Evolutionary conservation across 176 grass and related monocot genomes (phyloP).

Genomic region (Rhynchospora pubera): DNA sequence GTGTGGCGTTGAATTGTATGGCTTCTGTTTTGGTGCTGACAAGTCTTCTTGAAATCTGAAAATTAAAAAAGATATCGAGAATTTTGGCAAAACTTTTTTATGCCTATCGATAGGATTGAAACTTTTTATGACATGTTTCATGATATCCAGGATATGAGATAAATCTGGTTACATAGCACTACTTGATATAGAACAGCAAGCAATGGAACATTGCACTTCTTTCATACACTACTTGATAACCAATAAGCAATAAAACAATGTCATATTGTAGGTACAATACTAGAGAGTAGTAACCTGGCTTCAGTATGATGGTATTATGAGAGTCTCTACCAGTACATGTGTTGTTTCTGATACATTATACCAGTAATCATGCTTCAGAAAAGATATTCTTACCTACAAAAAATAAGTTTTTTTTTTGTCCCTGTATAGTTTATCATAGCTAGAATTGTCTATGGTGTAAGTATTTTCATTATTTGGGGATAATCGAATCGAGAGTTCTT

Average conservation of each 20-base stretch:
- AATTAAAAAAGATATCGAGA: neutral
- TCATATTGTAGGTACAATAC: neutral
- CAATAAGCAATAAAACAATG: neutral
- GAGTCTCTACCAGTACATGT: neutral
- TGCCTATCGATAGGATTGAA: neutral
- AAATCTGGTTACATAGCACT: too few species aligned
- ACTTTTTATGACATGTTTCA: neutral
- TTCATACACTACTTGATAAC: neutral
- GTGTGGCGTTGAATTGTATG: conserved; percentile 17
- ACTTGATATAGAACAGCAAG: too few species aligned
- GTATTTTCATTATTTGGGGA: neutral
- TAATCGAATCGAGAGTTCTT: conserved; percentile 19
- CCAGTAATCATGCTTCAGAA: neutral
- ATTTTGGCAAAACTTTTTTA: neutral
- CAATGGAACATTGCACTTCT: too few species aligned
- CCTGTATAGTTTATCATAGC: neutral
- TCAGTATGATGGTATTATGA: neutral
- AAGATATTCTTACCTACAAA: neutral
- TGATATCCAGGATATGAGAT: neutral
- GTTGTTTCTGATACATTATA: neutral
- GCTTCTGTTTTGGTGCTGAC: conserved; percentile 27
- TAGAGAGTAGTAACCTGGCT: conserved; percentile 3
- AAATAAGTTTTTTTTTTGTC: neutral
- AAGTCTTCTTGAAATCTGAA: conserved; percentile 68
- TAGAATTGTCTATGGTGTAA: conserved; percentile 13